Evolutionary conservation across 352 stramenopile genomes (phyloP), one percentile per base, ranked within the genome.

Genomic region (Peronospora tabacina): DNA sequence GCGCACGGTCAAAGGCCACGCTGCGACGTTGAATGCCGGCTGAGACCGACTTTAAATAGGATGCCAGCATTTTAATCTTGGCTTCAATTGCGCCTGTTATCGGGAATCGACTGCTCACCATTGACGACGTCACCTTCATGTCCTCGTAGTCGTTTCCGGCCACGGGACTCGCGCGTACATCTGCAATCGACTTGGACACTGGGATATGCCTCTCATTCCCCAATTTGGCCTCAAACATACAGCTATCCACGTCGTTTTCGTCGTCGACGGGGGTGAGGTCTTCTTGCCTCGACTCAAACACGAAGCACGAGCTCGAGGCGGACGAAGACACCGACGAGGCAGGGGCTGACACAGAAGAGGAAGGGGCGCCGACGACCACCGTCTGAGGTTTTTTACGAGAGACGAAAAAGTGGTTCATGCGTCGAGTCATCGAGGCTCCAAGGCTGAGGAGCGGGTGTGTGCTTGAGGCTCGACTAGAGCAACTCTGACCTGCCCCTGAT

Each of bases 41-140:
- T 32, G 63, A 69, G 35, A 77, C 61, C 49, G 58, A 72, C 48
- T 65, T 66, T 61, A 78, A 62, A 59, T 75, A 78, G 30, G 43
- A 72, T 22, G 68, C 41, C 29, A 78, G 53, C 11, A 62, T 63
- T 41, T 70, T 74, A 49, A 78, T 63, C 33, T 67, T 70, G 33
- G 65, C 38, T 24, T 78, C 64, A 17, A 78, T 58, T 13, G 42
- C 42, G 43, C 40, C 35, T 11, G 50, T 28, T 9, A 15, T 32
- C 26, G 29, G 20, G 29, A 59, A 41, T 47, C 32, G 47, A 30
- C 35, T 54, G 44, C 35, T 46, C 19, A 41, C 33, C 36, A 44
- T 53, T 5, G 52, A 51, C 30, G 51, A 41, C 33, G 55, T 40
- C 22, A 46, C 37, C 28, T 49, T 62, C 15, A 66, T 2, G 38